Percentiles rank a stretch among this genome's conserved stretches.
These are phyloP conservation scores for Colletotrichum cordylinicola DNA, from an alignment of 2,329 filamentous ascomycete genomes.

Conservation along the genomic window DNA sequence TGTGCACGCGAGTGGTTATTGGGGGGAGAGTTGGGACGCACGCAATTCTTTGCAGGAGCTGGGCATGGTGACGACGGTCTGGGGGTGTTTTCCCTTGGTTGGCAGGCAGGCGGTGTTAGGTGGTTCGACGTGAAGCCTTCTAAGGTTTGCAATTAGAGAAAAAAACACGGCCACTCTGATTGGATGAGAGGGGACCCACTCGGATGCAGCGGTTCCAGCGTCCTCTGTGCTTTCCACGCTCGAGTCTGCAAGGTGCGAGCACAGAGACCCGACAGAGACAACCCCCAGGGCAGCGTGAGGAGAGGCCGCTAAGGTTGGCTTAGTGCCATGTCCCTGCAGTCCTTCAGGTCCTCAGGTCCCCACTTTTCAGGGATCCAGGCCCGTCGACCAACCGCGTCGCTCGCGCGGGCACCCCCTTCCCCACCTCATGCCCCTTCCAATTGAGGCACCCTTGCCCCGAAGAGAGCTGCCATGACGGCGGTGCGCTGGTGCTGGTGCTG, in stretches of 20 bases:
- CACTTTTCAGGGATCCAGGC: neutral
- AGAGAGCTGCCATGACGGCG: neutral
- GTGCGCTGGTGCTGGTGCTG: neutral
- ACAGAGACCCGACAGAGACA: neutral
- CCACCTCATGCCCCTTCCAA: neutral
- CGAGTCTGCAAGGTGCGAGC: slow-evolving; percentile 9
- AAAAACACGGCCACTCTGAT: neutral
- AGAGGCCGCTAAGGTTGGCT: neutral
- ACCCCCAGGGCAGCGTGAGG: neutral
- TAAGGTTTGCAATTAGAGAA: slow-evolving; percentile 22
- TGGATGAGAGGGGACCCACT: neutral
- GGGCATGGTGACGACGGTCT: slow-evolving; percentile 68
- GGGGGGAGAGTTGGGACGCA: slow-evolving; percentile 51
- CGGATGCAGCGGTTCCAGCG: neutral
- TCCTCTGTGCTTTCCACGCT: neutral
- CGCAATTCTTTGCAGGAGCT: slow-evolving; percentile 97
- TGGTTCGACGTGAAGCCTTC: slow-evolving; percentile 14
- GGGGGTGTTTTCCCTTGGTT: slow-evolving; percentile 12
- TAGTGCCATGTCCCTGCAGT: slow-evolving; percentile 8
- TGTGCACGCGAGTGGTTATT: neutral
- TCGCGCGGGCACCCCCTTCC: neutral
- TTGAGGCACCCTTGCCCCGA: neutral
- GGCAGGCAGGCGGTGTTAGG: neutral
- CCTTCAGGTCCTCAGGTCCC: neutral
- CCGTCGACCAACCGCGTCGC: slow-evolving; percentile 10